phyloP scores from a whole-genome alignment of 331 rosid genomes.

The Spiraea crenata region DNA sequence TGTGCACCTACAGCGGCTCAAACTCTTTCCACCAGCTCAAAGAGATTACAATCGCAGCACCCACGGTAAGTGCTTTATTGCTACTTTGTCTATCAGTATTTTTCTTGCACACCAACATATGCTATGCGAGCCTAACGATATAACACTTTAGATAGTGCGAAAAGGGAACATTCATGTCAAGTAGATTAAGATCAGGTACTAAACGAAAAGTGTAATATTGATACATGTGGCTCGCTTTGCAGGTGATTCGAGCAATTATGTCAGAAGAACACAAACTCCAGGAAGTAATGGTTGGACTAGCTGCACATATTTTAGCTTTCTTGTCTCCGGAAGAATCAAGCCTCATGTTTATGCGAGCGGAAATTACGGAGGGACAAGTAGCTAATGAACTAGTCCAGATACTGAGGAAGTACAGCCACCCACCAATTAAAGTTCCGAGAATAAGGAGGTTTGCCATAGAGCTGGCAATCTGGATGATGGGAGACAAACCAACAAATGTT shows the following conservation, averaged over 20 bases:
- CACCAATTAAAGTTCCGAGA: slow-evolving; percentile 72
- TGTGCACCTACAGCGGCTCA: slow-evolving; percentile 61
- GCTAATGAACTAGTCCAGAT: slow-evolving; percentile 52
- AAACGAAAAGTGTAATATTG: too few species aligned
- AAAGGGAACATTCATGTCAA: too few species aligned
- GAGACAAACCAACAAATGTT: slow-evolving; percentile 48
- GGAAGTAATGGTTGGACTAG: slow-evolving; percentile 94
- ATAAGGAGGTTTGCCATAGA: slow-evolving; percentile 84
- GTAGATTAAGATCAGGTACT: not conserved
- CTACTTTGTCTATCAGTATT: slow-evolving; percentile 2
- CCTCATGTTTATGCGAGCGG: slow-evolving; percentile 47
- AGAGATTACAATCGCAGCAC: slow-evolving; percentile 58
- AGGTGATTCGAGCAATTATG: slow-evolving; percentile 67
- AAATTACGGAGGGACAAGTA: slow-evolving; percentile 54
- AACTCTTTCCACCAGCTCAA: slow-evolving; percentile 55
- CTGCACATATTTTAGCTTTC: slow-evolving; percentile 63
- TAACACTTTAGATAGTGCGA: not conserved
- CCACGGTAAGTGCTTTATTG: slow-evolving; percentile 60
- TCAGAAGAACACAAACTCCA: slow-evolving; percentile 70
- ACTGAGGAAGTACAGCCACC: slow-evolving; percentile 56
- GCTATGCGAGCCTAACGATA: not conserved
- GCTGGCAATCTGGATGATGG: slow-evolving; percentile 89
- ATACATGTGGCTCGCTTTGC: slow-evolving; percentile 24
- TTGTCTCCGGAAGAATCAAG: slow-evolving; percentile 64
- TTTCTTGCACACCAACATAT: not conserved